Conservation (phyloP, 2,329 filamentous ascomycete species). For the Scytalidium sp. region DNA sequence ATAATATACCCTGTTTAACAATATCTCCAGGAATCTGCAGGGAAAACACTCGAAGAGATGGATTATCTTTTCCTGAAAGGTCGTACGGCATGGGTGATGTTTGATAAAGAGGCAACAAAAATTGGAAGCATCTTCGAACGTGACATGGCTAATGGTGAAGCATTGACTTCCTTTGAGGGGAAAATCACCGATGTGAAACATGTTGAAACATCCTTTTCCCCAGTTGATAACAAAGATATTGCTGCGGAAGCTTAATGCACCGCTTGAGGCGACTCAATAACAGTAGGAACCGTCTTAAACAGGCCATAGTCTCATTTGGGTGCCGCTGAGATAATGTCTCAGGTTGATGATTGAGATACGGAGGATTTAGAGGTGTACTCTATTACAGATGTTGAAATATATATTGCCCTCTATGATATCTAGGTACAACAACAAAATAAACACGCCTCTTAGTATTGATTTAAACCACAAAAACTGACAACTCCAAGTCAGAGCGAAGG, state of each 20-base stretch:
- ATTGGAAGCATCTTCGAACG: slow-evolving; percentile 22
- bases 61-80: slow-evolving; percentile 19
- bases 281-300: no score
- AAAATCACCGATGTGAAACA: slow-evolving; percentile 5
- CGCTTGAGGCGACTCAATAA: no score
- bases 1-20: background rate
- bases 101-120: slow-evolving; percentile 16
- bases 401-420: no score
- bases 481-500: no score
- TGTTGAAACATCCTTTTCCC: slow-evolving; percentile 16
- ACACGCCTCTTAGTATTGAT: no score
- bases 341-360: no score
- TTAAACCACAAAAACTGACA: no score
- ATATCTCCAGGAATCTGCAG: slow-evolving; percentile 17
- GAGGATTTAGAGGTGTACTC: no score
- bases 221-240: background rate
- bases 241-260: background rate
- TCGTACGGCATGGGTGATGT: slow-evolving; percentile 17
- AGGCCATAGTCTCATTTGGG: no score
- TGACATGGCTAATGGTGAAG: slow-evolving; percentile 15
- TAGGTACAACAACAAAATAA: no score
- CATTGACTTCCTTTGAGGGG: slow-evolving; percentile 31
- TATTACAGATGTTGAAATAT: no score
- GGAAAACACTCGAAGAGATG: slow-evolving; percentile 21
- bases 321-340: no score